These are phyloP conservation scores for Globisporangium splendens DNA, from an alignment of 352 stramenopile genomes.

Conservation along the genomic window DNA sequence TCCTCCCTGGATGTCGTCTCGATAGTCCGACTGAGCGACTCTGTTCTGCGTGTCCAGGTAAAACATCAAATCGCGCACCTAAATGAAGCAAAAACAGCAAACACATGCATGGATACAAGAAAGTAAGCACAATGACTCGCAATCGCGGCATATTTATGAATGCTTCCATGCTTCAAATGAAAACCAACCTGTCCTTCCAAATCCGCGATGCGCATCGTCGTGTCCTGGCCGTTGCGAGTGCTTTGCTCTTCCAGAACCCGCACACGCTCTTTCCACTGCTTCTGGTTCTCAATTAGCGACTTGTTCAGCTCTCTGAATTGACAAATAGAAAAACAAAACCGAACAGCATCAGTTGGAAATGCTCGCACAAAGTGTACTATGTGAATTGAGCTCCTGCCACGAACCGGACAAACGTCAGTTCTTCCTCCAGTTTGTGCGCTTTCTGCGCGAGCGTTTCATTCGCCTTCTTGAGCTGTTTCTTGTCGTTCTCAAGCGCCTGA, in stretches of 20 bases:
- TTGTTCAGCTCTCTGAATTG: conserved; percentile 75
- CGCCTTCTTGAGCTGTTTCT: conserved; percentile 76
- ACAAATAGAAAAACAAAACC: neutral
- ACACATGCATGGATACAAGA: neutral
- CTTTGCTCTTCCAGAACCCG: conserved; percentile 67
- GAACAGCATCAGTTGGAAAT: neutral
- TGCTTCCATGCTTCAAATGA: too few species aligned
- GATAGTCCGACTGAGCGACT: conserved; percentile 73
- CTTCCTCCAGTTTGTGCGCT: conserved; percentile 74
- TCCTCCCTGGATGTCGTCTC: conserved; percentile 79
- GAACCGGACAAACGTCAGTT: conserved; percentile 78
- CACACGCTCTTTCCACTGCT: conserved; percentile 85
- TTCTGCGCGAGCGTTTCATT: conserved; percentile 65
- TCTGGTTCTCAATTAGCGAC: conserved; percentile 85
- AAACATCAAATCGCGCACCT: conserved; percentile 86
- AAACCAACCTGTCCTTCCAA: conserved; percentile 69
- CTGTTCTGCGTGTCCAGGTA: conserved; percentile 88
- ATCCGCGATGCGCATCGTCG: conserved; percentile 57
- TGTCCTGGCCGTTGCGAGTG: conserved; percentile 50
- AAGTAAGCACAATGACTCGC: neutral
- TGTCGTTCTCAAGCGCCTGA: conserved; percentile 66
- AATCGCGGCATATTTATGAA: neutral
- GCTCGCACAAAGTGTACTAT: neutral
- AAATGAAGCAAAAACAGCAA: neutral
- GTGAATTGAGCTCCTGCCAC: neutral